phyloP scores from a whole-genome alignment of 2,329 filamentous ascomycete species.

The Thelonectria olida region DNA sequence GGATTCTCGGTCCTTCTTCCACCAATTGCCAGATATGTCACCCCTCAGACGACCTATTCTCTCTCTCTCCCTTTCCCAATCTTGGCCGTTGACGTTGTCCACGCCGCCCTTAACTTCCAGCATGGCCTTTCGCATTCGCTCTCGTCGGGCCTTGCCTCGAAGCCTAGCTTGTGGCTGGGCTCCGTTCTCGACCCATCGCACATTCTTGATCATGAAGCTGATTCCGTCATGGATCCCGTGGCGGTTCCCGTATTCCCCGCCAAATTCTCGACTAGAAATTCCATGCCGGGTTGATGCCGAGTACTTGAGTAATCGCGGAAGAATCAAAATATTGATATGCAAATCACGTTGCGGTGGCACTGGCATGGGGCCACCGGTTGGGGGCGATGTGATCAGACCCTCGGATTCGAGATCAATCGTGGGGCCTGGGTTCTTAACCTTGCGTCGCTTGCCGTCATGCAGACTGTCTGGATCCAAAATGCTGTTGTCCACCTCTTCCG shows the following conservation, averaged over 20 bases:
- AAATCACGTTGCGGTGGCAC: constrained; percentile 78
- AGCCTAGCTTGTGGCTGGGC: constrained; percentile 66
- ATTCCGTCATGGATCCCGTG: constrained; percentile 78
- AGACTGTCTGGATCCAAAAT: constrained; percentile 67
- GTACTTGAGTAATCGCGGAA: constrained; percentile 83
- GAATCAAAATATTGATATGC: constrained; percentile 85
- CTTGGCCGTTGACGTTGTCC: constrained; percentile 42
- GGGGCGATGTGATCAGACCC: constrained; percentile 62
- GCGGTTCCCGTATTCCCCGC: constrained; percentile 56
- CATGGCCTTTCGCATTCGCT: constrained; percentile 66
- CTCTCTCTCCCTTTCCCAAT: constrained; percentile 38
- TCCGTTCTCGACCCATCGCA: constrained; percentile 87
- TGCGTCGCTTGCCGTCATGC: constrained; percentile 43
- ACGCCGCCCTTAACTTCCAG: constrained; percentile 56
- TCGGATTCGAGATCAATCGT: constrained; percentile 49
- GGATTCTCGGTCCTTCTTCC: constrained; percentile 41
- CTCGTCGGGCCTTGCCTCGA: constrained; percentile 63
- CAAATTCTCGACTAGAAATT: constrained; percentile 83
- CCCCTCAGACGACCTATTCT: constrained; percentile 35
- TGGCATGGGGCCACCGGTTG: constrained; percentile 67
- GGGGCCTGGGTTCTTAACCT: constrained; percentile 41
- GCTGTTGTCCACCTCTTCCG: constrained; percentile 76
- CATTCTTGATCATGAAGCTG: constrained; percentile 83
- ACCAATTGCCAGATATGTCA: constrained; percentile 48
- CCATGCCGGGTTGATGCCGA: constrained; percentile 79